These are phyloP conservation scores for Eragrostis nindensis DNA, from an alignment of 176 grass and related monocot genomes.

Conservation along the genomic window DNA sequence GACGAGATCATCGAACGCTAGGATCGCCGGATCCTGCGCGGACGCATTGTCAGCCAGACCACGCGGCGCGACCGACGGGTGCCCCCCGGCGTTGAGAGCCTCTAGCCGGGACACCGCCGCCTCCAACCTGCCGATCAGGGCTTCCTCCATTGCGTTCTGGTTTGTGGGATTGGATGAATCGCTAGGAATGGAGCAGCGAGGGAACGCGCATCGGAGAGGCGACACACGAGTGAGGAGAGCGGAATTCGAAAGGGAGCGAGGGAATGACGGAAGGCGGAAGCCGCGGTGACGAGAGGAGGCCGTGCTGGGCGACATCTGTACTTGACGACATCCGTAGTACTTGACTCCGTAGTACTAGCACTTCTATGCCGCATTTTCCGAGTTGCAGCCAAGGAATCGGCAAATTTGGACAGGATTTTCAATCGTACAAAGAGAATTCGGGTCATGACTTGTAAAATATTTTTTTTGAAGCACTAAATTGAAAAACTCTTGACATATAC, in stretches of 20 bases:
- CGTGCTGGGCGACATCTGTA: conserved; percentile 22
- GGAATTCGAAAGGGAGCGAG: conserved; percentile 14
- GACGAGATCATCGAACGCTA: conserved; percentile 55
- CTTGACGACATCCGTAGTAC: no score
- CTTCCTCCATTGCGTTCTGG: conserved; percentile 41
- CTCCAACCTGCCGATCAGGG: conserved; percentile 51
- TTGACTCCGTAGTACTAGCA: no score
- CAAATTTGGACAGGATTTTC: no score
- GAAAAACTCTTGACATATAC: no score
- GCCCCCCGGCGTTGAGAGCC: conserved; percentile 18
- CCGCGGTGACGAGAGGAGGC: not conserved
- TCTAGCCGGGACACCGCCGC: conserved; percentile 55
- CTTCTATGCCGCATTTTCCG: no score
- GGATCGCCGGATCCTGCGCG: conserved; percentile 31
- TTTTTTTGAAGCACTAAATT: no score
- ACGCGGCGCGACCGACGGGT: not conserved
- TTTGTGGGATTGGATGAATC: not conserved
- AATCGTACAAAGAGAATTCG: no score
- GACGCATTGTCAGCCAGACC: not conserved
- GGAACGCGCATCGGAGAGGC: conserved; percentile 10
- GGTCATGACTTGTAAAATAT: no score
- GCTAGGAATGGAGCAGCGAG: not conserved
- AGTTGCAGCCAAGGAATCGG: no score
- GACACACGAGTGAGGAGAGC: not conserved
- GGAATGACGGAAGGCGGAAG: conserved; percentile 43